These are phyloP conservation scores for Botrytis paeoniae DNA, from an alignment of 2,329 filamentous ascomycete genomes.

Conservation along the genomic window DNA sequence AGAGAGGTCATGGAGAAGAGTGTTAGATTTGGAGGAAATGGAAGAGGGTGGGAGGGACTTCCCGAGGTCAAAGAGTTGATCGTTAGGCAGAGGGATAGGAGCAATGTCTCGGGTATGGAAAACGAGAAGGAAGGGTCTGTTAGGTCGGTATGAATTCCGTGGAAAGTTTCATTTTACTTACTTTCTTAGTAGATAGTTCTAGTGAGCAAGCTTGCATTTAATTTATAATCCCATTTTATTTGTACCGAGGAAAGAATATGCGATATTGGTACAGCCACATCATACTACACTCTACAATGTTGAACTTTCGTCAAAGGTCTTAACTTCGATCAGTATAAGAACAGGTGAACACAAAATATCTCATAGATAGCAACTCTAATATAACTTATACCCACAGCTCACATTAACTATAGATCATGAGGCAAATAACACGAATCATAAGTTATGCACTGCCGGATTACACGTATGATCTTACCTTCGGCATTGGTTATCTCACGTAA, in stretches of 20 bases:
- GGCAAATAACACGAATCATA: background rate
- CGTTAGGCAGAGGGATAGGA: conserved; percentile 29
- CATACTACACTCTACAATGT: background rate
- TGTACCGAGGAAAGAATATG: background rate
- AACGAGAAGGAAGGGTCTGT: background rate
- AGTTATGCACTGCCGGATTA: background rate
- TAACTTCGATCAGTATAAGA: background rate
- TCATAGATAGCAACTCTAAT: background rate
- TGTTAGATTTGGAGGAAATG: conserved; percentile 35
- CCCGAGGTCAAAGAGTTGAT: conserved; percentile 37
- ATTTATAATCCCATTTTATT: background rate
- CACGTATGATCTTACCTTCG: background rate
- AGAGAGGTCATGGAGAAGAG: conserved; percentile 38
- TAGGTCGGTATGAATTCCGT: background rate
- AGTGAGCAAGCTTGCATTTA: background rate
- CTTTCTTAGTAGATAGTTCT: background rate
- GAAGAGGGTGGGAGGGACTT: conserved; percentile 38
- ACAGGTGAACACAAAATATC: background rate
- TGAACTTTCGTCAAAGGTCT: background rate
- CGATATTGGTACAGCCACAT: background rate
- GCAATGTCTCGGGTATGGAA: background rate
- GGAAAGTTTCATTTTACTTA: background rate
- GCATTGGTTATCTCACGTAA: background rate
- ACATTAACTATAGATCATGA: background rate
- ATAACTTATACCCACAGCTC: background rate